A percentile compares a stretch with the other conserved stretches of the same genome.
These are phyloP conservation scores for Telopea speciosissima DNA, from an alignment of 177 flowering plant species.

Conservation along the genomic window DNA sequence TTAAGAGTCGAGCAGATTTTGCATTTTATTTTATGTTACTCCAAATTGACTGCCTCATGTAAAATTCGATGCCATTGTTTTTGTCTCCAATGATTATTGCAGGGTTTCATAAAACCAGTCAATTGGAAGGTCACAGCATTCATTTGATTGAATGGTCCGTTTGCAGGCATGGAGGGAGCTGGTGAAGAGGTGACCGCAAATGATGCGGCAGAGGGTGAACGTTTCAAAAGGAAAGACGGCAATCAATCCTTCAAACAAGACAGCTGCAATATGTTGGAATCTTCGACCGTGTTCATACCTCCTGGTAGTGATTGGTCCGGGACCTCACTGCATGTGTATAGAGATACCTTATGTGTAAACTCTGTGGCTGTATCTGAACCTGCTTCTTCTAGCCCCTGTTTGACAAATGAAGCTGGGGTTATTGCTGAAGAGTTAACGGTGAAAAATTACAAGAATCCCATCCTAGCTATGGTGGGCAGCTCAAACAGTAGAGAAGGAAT, in stretches of 20 bases:
- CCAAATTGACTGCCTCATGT: no score
- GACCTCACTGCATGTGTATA: conserved; percentile 31
- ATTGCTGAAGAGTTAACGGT: conserved; percentile 75
- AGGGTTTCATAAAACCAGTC: neutral
- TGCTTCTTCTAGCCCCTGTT: conserved; percentile 23
- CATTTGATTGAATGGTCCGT: conserved; percentile 9
- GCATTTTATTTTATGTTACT: no score
- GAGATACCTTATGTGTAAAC: conserved; percentile 23
- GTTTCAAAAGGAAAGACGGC: neutral
- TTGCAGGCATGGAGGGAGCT: conserved; percentile 41
- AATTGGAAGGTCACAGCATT: neutral
- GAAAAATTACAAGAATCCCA: conserved; percentile 34
- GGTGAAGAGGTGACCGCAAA: conserved; percentile 34
- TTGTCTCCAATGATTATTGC: neutral
- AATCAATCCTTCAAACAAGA: neutral
- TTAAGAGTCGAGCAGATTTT: no score
- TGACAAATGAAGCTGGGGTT: conserved; percentile 32
- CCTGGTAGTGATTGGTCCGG: conserved; percentile 4
- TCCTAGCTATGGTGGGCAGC: conserved; percentile 35
- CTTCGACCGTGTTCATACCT: neutral
- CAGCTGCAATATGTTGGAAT: conserved; percentile 1
- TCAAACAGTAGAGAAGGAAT: conserved; percentile 30
- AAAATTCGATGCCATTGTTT: neutral
- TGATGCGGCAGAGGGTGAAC: conserved; percentile 22
- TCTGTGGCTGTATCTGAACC: conserved; percentile 25